A percentile compares a stretch with the other conserved stretches of the same genome.
phyloP scores from a whole-genome alignment of 2,329 filamentous ascomycete species.

The Beauveria bassiana region DNA sequence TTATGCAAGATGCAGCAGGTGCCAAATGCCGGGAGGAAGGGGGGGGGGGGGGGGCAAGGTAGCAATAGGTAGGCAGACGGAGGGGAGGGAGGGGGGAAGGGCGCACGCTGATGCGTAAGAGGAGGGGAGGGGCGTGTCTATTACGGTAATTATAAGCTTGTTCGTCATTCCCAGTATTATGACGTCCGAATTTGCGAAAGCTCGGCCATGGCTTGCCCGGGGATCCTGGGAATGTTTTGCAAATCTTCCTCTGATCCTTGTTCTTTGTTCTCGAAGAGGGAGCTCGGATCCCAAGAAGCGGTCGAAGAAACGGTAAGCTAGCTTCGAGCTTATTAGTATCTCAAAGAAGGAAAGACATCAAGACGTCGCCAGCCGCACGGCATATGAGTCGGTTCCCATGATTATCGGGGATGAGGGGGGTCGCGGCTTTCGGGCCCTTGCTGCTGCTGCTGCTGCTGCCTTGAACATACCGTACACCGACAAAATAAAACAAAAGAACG shows the following conservation, averaged over 20 bases:
- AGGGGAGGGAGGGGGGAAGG: neutral
- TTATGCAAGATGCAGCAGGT: constrained; percentile 7
- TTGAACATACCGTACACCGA: neutral
- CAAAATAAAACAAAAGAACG: neutral
- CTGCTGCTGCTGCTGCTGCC: neutral
- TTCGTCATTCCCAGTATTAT: too few relatives aligned
- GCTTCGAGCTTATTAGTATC: too few relatives aligned
- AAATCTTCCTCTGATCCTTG: too few relatives aligned
- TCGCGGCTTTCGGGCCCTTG: neutral
- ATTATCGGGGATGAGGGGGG: neutral
- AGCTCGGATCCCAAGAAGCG: too few relatives aligned
- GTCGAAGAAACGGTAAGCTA: too few relatives aligned
- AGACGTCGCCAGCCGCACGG: neutral
- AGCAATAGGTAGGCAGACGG: neutral
- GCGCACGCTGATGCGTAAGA: too few relatives aligned
- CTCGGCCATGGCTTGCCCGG: too few relatives aligned
- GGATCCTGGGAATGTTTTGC: too few relatives aligned
- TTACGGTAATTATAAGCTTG: too few relatives aligned
- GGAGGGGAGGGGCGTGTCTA: neutral
- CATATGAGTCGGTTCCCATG: neutral
- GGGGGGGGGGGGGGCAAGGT: too few relatives aligned
- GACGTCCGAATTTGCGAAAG: too few relatives aligned
- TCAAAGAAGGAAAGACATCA: neutral
- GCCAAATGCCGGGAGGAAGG: neutral
- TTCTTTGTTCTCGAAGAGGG: too few relatives aligned